Conservation (phyloP, 2,329 filamentous ascomycete species). For the Alternaria arborescens region DNA sequence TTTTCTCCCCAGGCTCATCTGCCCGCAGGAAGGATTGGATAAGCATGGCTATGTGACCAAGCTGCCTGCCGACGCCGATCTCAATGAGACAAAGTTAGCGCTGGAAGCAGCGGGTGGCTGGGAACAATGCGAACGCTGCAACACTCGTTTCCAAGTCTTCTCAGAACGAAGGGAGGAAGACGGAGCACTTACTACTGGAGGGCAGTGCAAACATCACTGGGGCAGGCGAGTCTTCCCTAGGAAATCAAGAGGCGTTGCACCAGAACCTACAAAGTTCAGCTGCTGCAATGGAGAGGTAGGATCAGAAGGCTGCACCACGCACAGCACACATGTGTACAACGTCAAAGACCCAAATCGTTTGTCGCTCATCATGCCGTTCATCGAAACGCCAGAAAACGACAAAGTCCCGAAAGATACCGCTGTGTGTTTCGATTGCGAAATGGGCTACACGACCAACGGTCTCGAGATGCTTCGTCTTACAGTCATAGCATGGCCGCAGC, state of each 20-base stretch:
- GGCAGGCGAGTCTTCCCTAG: constrained; percentile 68
- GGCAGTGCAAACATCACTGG: constrained; percentile 82
- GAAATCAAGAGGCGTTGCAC: constrained; percentile 62
- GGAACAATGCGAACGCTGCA: constrained; percentile 90
- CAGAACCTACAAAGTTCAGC: constrained; percentile 68
- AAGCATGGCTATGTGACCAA: constrained; percentile 77
- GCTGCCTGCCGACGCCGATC: constrained; percentile 71
- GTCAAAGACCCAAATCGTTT: constrained; percentile 77
- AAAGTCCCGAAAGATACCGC: constrained; percentile 59
- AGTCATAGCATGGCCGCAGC: constrained; percentile 84
- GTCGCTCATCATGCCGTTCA: constrained; percentile 80
- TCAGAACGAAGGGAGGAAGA: constrained; percentile 78
- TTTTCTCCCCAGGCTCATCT: constrained; percentile 61
- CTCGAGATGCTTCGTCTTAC: constrained; percentile 91
- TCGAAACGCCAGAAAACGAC: constrained; percentile 74
- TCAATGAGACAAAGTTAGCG: constrained; percentile 71
- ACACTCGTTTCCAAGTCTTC: constrained; percentile 88
- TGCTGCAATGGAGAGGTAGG: constrained; percentile 83
- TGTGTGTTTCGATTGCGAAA: constrained; percentile 94
- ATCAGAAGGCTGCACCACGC: constrained; percentile 77
- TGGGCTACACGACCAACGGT: constrained; percentile 91
- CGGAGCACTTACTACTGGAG: constrained; percentile 80
- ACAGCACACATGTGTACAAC: constrained; percentile 86
- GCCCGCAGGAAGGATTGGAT: constrained; percentile 70
- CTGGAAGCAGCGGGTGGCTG: constrained; percentile 75